These are phyloP conservation scores for Vitis hybrid DNA, from an alignment of 177 flowering plant genomes.

Conservation along the genomic window DNA sequence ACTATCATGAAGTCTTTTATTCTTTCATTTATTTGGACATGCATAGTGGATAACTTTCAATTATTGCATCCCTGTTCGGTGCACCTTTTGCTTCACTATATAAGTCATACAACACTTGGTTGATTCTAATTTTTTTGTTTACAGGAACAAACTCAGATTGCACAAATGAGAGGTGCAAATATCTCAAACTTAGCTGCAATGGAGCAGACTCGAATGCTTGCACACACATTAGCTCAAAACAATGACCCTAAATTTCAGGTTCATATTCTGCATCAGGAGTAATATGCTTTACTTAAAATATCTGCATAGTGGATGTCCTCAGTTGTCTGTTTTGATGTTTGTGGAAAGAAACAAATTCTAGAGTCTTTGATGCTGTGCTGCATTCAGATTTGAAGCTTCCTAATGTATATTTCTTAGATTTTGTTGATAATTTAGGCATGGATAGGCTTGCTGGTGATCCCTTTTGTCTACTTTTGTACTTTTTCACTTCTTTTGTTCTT, in stretches of 20 bases:
- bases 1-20: background rate
- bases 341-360: too few relatives aligned
- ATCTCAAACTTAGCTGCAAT: slow-evolving; percentile 64
- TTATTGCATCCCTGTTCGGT: background rate
- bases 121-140: background rate
- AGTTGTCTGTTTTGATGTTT: background rate
- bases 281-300: background rate
- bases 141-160: slow-evolving; percentile 73
- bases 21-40: background rate
- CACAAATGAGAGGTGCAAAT: slow-evolving; percentile 52
- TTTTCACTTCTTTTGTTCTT: too few relatives aligned
- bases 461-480: too few relatives aligned
- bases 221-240: slow-evolving; percentile 88
- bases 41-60: background rate
- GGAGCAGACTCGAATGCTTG: slow-evolving; percentile 96
- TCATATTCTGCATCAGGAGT: slow-evolving; percentile 1
- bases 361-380: background rate
- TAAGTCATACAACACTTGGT: background rate
- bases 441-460: too few relatives aligned
- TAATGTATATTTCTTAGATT: too few relatives aligned
- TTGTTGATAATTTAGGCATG: too few relatives aligned
- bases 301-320: background rate
- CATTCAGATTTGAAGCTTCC: background rate
- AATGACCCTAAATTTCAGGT: slow-evolving; percentile 97
- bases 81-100: background rate